These are phyloP conservation scores for Skeletonema menzelii DNA, from an alignment of 108 stramenopile species.

Conservation along the genomic window DNA sequence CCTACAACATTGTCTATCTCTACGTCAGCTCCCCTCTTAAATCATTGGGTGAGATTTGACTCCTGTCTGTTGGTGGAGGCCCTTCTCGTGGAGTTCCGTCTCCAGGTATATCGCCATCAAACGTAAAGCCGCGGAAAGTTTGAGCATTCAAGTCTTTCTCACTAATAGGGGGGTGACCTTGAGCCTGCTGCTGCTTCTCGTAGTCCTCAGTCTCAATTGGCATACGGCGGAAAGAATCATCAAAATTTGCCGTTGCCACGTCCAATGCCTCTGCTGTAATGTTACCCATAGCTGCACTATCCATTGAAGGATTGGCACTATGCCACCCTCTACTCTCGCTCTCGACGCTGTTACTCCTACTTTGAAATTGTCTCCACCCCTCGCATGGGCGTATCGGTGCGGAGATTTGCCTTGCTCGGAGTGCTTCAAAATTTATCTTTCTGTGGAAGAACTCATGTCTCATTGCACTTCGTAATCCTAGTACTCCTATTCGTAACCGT, in stretches of 20 bases:
- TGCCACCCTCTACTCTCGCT: slow-evolving; percentile 18
- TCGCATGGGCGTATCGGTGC: slow-evolving; percentile 90
- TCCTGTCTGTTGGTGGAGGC: neutral
- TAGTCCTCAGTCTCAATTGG: slow-evolving; percentile 81
- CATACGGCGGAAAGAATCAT: slow-evolving; percentile 85
- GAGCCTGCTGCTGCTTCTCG: slow-evolving; percentile 43
- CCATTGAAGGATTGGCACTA: slow-evolving; percentile 34
- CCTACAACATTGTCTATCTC: neutral
- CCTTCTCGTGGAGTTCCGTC: slow-evolving; percentile 29
- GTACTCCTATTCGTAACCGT: slow-evolving; percentile 67
- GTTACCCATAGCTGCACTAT: slow-evolving; percentile 41
- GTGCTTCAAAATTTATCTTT: slow-evolving; percentile 75
- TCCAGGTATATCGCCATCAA: slow-evolving; percentile 63
- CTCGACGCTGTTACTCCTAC: slow-evolving; percentile 23
- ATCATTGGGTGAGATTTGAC: neutral
- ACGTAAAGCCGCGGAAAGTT: slow-evolving; percentile 86
- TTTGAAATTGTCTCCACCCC: slow-evolving; percentile 74
- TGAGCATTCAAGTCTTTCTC: slow-evolving; percentile 68
- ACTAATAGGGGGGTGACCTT: slow-evolving; percentile 48
- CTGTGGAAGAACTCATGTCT: slow-evolving; percentile 82
- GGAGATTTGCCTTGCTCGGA: slow-evolving; percentile 70
- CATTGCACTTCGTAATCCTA: slow-evolving; percentile 80
- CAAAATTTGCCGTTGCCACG: slow-evolving; percentile 86
- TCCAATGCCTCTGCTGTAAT: slow-evolving; percentile 65
- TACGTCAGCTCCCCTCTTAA: slow-evolving; percentile 1